Evolutionary conservation across 1,284 basidiomycete species (phyloP).

Genomic region (Amylostereum areolatum): DNA sequence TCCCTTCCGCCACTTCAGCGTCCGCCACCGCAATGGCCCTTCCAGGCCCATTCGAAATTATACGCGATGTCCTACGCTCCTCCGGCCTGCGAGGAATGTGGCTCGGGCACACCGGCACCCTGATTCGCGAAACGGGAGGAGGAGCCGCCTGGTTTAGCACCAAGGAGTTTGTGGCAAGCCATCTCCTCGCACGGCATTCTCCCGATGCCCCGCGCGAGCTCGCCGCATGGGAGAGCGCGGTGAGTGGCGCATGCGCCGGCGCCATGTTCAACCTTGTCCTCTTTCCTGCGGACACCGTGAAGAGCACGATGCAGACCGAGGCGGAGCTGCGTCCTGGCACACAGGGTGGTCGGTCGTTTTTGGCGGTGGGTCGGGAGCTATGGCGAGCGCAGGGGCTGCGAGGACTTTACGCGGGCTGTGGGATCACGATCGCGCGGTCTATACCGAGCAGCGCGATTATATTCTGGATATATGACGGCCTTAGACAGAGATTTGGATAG

Average conservation of each 20-base stretch:
- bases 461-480: conserved; percentile 84
- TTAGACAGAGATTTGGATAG: conserved; percentile 51
- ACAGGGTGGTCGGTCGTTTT: conserved; percentile 26
- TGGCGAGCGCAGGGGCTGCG: conserved; percentile 73
- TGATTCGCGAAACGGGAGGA: conserved; percentile 86
- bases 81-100: conserved; percentile 78
- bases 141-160: conserved; percentile 84
- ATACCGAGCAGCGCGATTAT: conserved; percentile 90
- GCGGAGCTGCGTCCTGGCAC: conserved; percentile 70
- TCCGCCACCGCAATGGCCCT: conserved; percentile 21
- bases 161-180: conserved; percentile 69
- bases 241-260: conserved; percentile 84
- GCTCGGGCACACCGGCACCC: conserved; percentile 83
- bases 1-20: conserved; percentile 5
- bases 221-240: conserved; percentile 74
- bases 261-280: conserved; percentile 81
- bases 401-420: conserved; percentile 94
- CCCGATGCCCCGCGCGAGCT: conserved; percentile 44
- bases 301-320: conserved; percentile 93
- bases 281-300: conserved; percentile 93
- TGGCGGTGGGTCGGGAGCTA: conserved; percentile 69
- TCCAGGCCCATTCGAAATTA: conserved; percentile 65
- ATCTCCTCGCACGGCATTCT: conserved; percentile 44
- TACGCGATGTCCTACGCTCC: conserved; percentile 56
- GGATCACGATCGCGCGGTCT: conserved; percentile 83